phyloP scores from a whole-genome alignment of 257 asterid species.

The Gentiana straminea region DNA sequence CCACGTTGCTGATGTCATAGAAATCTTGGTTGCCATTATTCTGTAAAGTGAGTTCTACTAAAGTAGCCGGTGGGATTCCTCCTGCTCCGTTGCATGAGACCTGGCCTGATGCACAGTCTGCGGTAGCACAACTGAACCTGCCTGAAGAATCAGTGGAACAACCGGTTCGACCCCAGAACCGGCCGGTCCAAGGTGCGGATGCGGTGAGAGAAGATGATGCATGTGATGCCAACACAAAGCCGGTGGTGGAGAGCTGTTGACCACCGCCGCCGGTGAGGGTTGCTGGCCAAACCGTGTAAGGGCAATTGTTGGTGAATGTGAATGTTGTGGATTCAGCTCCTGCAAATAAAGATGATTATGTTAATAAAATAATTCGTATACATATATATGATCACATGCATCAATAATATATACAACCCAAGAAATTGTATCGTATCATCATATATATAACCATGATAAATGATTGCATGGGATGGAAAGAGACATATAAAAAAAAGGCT shows the following conservation, averaged over 20 bases:
- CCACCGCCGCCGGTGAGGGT: conserved; percentile 25
- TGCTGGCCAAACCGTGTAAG: conserved; percentile 46
- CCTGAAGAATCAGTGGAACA: conserved; percentile 20
- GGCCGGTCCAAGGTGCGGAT: conserved; percentile 39
- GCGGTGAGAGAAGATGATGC: conserved; percentile 10
- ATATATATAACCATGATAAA: too few species aligned
- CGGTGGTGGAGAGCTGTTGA: conserved; percentile 12
- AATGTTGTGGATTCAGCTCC: conserved; percentile 26
- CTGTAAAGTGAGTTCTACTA: conserved; percentile 10
- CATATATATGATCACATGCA: too few species aligned
- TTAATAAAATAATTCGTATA: too few species aligned
- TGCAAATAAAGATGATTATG: not conserved
- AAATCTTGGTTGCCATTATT: conserved; percentile 5
- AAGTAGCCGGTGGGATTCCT: conserved; percentile 12
- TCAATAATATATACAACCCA: too few species aligned
- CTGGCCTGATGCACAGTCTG: conserved; percentile 31
- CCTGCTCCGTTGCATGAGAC: conserved; percentile 10
- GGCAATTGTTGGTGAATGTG: conserved; percentile 34
- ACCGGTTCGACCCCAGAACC: conserved; percentile 36
- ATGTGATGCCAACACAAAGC: conserved; percentile 24
- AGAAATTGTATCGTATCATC: too few species aligned
- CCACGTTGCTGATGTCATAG: conserved; percentile 26
- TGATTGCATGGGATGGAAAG: too few species aligned
- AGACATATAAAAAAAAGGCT: too few species aligned
- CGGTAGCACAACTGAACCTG: conserved; percentile 25